These are phyloP conservation scores for Chalaropsis thielavioides DNA, from an alignment of 2,329 filamentous ascomycete species.

Conservation along the genomic window DNA sequence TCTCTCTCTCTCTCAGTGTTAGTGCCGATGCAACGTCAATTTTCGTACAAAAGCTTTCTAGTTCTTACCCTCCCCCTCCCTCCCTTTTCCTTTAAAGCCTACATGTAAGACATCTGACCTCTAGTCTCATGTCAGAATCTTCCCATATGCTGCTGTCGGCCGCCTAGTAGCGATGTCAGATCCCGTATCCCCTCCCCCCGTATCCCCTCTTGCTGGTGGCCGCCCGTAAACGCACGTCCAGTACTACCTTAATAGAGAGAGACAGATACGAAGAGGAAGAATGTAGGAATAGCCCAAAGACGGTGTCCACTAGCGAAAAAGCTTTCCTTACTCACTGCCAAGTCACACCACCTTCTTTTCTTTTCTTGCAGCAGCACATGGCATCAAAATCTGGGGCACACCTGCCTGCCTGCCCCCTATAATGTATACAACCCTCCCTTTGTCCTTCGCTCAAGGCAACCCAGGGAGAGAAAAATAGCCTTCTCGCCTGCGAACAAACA, in stretches of 20 bases:
- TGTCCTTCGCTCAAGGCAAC: background rate
- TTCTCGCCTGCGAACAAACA: background rate
- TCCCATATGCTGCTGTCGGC: background rate
- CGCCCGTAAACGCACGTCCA: too few species aligned
- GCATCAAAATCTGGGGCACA: too few species aligned
- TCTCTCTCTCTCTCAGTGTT: too few species aligned
- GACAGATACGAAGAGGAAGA: too few species aligned
- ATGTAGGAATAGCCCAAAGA: too few species aligned
- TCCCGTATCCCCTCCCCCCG: background rate
- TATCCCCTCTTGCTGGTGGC: too few species aligned
- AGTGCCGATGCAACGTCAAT: background rate
- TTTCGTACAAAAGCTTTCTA: background rate
- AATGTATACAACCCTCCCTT: background rate
- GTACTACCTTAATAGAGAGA: too few species aligned
- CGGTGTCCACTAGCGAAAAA: too few species aligned
- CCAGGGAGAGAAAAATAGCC: background rate
- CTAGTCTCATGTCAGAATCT: background rate
- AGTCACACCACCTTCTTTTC: too few species aligned
- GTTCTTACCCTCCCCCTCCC: background rate
- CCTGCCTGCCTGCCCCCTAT: background rate
- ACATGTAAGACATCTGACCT: background rate
- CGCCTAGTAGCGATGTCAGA: background rate
- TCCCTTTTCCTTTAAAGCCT: background rate
- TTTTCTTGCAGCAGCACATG: too few species aligned
- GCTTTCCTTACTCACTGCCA: too few species aligned